These are phyloP conservation scores for Stropharia rugosoannulata DNA, from an alignment of 768 basidiomycete species.

Conservation along the genomic window DNA sequence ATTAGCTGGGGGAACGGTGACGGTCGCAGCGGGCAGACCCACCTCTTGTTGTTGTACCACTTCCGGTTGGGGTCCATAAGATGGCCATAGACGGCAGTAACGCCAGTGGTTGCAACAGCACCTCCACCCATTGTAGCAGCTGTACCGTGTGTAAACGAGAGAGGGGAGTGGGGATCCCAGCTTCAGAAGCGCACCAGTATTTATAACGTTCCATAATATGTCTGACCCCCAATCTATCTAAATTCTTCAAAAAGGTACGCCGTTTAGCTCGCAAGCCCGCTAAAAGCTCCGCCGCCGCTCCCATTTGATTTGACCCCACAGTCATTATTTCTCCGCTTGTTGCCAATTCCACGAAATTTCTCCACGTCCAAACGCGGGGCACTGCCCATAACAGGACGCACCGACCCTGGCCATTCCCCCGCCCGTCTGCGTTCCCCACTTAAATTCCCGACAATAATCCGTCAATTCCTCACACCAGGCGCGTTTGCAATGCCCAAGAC, in stretches of 20 bases:
- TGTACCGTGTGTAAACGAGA: constrained; percentile 17
- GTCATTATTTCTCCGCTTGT: constrained; percentile 15
- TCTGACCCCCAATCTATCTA: constrained; percentile 42
- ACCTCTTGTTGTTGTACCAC: constrained; percentile 81
- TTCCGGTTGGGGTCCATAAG: constrained; percentile 64
- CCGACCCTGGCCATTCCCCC: constrained; percentile 18
- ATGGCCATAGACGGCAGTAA: constrained; percentile 42
- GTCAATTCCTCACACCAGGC: constrained; percentile 1
- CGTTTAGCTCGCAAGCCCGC: constrained; percentile 8
- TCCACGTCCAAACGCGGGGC: constrained; percentile 14
- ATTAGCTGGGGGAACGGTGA: background rate
- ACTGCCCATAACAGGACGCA: constrained; percentile 9
- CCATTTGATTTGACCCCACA: constrained; percentile 2
- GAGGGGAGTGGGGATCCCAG: constrained; percentile 29
- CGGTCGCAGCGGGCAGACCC: constrained; percentile 11
- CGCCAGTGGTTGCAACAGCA: constrained; percentile 35
- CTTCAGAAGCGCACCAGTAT: constrained; percentile 22
- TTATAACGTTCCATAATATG: constrained; percentile 27
- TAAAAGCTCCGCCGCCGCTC: constrained; percentile 1
- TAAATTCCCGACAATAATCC: constrained; percentile 19
- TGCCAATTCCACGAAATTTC: constrained; percentile 32
- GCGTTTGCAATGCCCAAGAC: background rate
- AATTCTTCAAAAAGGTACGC: constrained; percentile 33
- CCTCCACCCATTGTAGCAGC: constrained; percentile 53
- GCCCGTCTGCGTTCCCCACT: constrained; percentile 2